Base-by-base conservation (phyloP, 2,329 filamentous ascomycete genomes). In the Graphilbum sp. region DNA sequence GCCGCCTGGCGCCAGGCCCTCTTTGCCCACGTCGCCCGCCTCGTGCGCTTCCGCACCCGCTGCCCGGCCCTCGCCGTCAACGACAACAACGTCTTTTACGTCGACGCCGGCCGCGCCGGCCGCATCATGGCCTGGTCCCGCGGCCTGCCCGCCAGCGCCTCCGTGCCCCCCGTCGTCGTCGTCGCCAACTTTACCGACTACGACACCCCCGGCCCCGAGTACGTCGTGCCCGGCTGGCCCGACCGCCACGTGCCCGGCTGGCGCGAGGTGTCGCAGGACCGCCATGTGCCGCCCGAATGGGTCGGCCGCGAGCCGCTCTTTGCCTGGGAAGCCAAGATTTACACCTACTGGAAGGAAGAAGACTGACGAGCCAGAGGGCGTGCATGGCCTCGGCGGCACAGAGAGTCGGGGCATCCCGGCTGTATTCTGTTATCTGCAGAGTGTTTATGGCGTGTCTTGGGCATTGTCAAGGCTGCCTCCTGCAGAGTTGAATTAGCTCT, bases 251-350 rank as follows among this genome's bases (percentile, higher is more conserved):
- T 25, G 34, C 12, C 32, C 1, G 46, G 43, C 11, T 50, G 46
- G 47, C 42, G 47, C n/a, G 47, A 50, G 36, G 40, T 48, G 19
- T 47, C 47, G 4, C 47, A 51, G 35, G 31, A 29, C 13, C 36
- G 47, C 5, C 43, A 44, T 11, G 48, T 51, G 11, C 45, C 49
- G 17, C 5, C n/a, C 0, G 44, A 46, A 24, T 51, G 48, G 47
- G 43, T 51, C 8, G 48, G 46, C 0, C 40, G 46, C 5, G 48
- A 51, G 41, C 48, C 48, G 9, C 38, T 51, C 16, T 36, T 43
- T 27, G 38, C 42, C 2, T 51, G 49, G 48, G 49, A 49, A 34
- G 47, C 45, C 9, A 51, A 50, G 37, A 40, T 51, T 1, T 49
- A 50, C 37, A 50, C 47, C 4, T 45, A 41, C 16, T 51, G 46